Conservation (phyloP, 306 rosid species). For the Lathyrus aphaca region DNA sequence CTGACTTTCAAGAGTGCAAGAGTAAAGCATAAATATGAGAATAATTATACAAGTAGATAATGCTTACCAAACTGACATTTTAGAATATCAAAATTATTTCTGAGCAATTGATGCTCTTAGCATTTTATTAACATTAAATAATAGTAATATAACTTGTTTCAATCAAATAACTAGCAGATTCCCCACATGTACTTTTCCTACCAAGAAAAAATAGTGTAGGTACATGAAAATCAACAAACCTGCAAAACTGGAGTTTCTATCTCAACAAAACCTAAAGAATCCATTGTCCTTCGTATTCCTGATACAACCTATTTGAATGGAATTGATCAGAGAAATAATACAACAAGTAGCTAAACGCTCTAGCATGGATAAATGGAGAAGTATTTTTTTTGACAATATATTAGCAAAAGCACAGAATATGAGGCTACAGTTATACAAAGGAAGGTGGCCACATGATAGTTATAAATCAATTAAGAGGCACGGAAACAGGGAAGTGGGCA, state of each 20-base stretch:
- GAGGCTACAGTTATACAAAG: constrained; percentile 11
- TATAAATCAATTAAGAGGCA: constrained; percentile 8
- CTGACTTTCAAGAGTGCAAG: constrained; percentile 20
- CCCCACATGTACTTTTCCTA: not conserved
- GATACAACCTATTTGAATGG: constrained; percentile 68
- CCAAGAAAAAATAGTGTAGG: constrained; percentile 15
- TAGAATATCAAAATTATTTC: constrained; percentile 13
- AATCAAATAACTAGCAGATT: constrained; percentile 30
- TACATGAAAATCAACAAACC: constrained; percentile 55
- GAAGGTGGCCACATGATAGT: not conserved
- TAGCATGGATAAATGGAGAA: constrained; percentile 19
- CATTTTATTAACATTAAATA: constrained; percentile 31
- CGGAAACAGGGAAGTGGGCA: not conserved
- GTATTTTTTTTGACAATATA: constrained; percentile 4
- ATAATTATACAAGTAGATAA: constrained; percentile 21
- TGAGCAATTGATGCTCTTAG: not conserved
- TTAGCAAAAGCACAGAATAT: not conserved
- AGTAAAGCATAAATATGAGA: constrained; percentile 15
- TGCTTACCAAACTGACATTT: constrained; percentile 12
- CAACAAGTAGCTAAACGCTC: constrained; percentile 14
- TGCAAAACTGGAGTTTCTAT: constrained; percentile 99
- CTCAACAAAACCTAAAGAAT: constrained; percentile 83
- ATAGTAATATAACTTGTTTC: not conserved
- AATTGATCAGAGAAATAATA: constrained; percentile 26
- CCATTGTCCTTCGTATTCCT: constrained; percentile 87